phyloP scores from a whole-genome alignment of 208 protist genomes.

The Crithidia fasciculata region DNA sequence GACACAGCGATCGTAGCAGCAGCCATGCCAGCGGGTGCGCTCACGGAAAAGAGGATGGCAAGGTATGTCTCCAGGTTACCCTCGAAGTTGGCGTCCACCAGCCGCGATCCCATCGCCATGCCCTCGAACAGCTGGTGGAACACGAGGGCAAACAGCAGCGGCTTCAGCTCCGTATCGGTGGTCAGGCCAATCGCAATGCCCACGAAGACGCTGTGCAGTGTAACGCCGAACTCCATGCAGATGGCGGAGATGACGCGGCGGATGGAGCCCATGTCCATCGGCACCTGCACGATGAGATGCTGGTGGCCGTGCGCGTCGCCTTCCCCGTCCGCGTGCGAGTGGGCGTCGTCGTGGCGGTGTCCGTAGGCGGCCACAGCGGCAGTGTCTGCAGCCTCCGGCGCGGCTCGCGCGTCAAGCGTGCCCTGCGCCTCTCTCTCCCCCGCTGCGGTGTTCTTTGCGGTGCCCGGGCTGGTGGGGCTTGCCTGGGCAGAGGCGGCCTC shows the following conservation, averaged over 20 bases:
- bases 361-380: not conserved
- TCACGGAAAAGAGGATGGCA: conserved; percentile 51
- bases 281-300: conserved; percentile 26
- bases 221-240: conserved; percentile 40
- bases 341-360: not conserved
- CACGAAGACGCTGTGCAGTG: conserved; percentile 79
- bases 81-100: conserved; percentile 62
- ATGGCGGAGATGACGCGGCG: conserved; percentile 45
- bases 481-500: not conserved
- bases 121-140: conserved; percentile 85
- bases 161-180: conserved; percentile 46
- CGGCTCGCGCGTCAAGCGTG: not conserved
- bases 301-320: conserved; percentile 35
- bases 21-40: conserved; percentile 51
- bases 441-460: not conserved
- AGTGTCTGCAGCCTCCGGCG: not conserved
- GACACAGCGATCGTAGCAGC: conserved; percentile 33
- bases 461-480: conserved; percentile 1
- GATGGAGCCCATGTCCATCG: conserved; percentile 33
- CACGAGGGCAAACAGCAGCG: conserved; percentile 58
- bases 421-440: not conserved
- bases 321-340: conserved; percentile 10
- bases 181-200: conserved; percentile 64
- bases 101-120: conserved; percentile 62
- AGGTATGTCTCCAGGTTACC: conserved; percentile 41